Evolutionary conservation across 2,329 filamentous ascomycete species (phyloP).

Genomic region (Aspergillus spinulosporus): DNA sequence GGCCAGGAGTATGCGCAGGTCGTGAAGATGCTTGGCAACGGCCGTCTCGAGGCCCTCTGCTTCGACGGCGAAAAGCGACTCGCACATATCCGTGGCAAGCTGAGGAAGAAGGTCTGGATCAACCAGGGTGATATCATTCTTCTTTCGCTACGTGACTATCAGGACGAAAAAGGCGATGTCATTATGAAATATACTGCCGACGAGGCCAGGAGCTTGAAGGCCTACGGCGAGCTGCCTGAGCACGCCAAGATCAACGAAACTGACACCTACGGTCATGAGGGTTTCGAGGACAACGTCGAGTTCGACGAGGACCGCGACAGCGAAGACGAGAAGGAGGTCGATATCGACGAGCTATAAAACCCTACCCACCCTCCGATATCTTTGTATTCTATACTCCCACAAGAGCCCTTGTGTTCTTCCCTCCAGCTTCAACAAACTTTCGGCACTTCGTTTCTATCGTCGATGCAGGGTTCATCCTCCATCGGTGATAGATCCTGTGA

Average conservation of each 20-base stretch:
- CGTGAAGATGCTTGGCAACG: constrained; percentile 94
- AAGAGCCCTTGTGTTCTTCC: constrained; percentile 28
- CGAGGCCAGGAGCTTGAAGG: constrained; percentile 91
- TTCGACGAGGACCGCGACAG: constrained; percentile 88
- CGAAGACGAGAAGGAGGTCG: constrained; percentile 74
- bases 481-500: constrained; percentile 12
- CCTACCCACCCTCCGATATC: constrained; percentile 26
- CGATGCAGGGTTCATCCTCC: constrained; percentile 14
- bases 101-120: constrained; percentile 99
- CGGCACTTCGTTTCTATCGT: constrained; percentile 24
- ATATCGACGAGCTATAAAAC: constrained; percentile 89
- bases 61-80: constrained; percentile 90
- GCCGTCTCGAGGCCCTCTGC: constrained; percentile 87
- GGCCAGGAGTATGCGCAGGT: constrained; percentile 90
- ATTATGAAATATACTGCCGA: constrained; percentile 96
- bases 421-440: constrained; percentile 18
- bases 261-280: constrained; percentile 83
- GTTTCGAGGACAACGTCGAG: constrained; percentile 96
- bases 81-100: constrained; percentile 88
- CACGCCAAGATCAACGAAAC: constrained; percentile 99
- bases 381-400: constrained; percentile 34
- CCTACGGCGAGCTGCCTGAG: constrained; percentile 95
- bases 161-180: constrained; percentile 90
- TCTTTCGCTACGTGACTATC: constrained; percentile 84
- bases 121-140: constrained; percentile 96